Conservation (phyloP, 805 yeast species). For the Wickerhamiella kurtzmanii region DNA sequence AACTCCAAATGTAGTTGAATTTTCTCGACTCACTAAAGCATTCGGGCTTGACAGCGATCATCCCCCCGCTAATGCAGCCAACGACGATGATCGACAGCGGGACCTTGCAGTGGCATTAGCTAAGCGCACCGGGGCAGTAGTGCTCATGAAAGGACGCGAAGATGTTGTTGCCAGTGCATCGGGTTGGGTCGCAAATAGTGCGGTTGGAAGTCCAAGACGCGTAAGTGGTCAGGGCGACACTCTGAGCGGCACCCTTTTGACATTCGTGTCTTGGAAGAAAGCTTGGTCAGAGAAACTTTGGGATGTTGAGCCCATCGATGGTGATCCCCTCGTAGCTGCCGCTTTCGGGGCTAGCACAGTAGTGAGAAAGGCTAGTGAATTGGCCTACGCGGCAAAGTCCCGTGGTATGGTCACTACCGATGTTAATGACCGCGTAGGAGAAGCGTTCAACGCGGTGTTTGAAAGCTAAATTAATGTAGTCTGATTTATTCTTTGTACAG, state of each 20-base stretch:
- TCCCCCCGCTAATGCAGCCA: too few species aligned
- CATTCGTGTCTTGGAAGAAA: constrained; percentile 66
- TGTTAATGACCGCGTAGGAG: constrained; percentile 53
- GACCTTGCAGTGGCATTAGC: constrained; percentile 34
- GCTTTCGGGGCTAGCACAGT: constrained; percentile 59
- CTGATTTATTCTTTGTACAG: too few species aligned
- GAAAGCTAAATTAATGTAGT: too few species aligned
- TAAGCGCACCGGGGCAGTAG: constrained; percentile 40
- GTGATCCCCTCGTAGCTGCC: constrained; percentile 33
- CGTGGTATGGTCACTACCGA: constrained; percentile 80
- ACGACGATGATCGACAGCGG: constrained; percentile 11
- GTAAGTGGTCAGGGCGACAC: constrained; percentile 98
- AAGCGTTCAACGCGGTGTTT: constrained; percentile 41
- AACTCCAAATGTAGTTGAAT: constrained; percentile 87
- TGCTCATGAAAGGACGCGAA: constrained; percentile 58
- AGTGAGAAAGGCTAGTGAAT: constrained; percentile 49
- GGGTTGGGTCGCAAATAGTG: constrained; percentile 31
- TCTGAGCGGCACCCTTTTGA: constrained; percentile 70
- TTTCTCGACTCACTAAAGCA: constrained; percentile 48
- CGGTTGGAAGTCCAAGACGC: constrained; percentile 58
- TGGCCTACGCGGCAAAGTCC: constrained; percentile 53
- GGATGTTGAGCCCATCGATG: constrained; percentile 32
- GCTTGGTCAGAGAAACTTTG: constrained; percentile 50
- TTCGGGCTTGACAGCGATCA: constrained; percentile 21
- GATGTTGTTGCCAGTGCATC: constrained; percentile 52